These are phyloP conservation scores for Zymoseptoria tritici DNA, from an alignment of 2,329 filamentous ascomycete genomes.

Conservation along the genomic window DNA sequence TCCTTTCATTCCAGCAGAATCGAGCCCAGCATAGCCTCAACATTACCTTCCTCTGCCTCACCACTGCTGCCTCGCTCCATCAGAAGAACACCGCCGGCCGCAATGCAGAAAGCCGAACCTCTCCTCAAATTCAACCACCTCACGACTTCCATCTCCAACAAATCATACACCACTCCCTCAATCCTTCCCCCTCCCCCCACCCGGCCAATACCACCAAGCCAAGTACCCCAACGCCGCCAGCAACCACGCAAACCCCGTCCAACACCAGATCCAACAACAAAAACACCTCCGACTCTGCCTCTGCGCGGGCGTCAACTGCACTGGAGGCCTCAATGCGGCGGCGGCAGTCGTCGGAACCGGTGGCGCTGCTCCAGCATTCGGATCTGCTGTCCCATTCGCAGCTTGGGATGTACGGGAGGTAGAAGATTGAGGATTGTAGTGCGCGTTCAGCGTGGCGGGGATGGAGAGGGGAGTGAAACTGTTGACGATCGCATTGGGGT, in stretches of 20 bases:
- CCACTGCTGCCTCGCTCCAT: too few species aligned
- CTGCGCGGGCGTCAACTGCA: not conserved
- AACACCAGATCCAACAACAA: not conserved
- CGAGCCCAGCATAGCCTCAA: too few species aligned
- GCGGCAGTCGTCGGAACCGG: too few species aligned
- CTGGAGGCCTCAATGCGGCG: too few species aligned
- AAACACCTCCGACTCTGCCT: not conserved
- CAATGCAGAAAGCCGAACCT: too few species aligned
- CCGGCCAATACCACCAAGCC: not conserved
- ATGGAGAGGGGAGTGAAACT: not conserved
- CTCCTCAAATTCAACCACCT: not conserved
- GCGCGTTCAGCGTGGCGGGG: not conserved
- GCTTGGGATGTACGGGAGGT: too few species aligned
- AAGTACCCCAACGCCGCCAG: not conserved
- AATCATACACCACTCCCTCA: not conserved
- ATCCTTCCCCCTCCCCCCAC: not conserved
- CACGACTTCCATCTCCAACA: not conserved
- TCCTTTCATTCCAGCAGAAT: too few species aligned
- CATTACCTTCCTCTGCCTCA: too few species aligned
- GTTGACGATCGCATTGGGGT: not conserved
- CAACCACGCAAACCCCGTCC: not conserved
- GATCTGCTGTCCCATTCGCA: too few species aligned
- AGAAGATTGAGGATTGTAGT: not conserved
- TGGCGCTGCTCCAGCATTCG: too few species aligned
- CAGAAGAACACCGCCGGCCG: too few species aligned